Evolutionary conservation across 2,329 filamentous ascomycete genomes (phyloP), one percentile per base, ranked within the genome.

Genomic region (Colletotrichum gloeosporioides): DNA sequence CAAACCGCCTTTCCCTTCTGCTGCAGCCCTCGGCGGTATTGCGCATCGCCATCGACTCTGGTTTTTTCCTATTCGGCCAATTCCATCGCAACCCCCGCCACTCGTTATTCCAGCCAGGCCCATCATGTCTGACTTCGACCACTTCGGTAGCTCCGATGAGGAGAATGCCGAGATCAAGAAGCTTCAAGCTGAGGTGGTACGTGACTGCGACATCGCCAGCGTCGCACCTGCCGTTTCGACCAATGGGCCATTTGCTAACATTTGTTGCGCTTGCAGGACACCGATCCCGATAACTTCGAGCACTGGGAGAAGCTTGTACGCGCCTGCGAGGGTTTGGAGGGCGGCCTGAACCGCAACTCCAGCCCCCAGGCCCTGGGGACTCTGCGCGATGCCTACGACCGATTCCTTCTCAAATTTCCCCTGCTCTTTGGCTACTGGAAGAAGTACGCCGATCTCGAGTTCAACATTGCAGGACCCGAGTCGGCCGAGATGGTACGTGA

Each of bases 371-470:
- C 97, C 32, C 96, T 99, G 80, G 93, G 95, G 25, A 93, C 95
- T 13, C 94, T 96, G 72, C 94, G 97, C 85, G 93, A 95, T 84
- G 92, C 95, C 78, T 99, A 98, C 88, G 96, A 99, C 84, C 92
- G 94, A 64, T 98, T 99, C 83, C 93, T 99, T 27, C 92, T 95
- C 77, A 98, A 98, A 83, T 99, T 98, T 79, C 97, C 97, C 4
- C 90, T 99, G 13, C 92, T 99, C 53, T 99, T 99, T 82, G 97
- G 96, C 69, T 99, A 99, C 88, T 99, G 97, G 97, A 99, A 99
- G 89, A 99, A 98, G 85, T 99, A 99, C 90, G 97, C 97, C 82
- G 96, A 99, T 82, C 90, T 98, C 78, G 97, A 99, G 83, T 99
- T 99, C 87, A 96, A 96, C 67, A 98, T 99, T 79, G 96, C 96